phyloP scores from a whole-genome alignment of 371 early-diverging fungal genomes.

The Lichtheimia ramosa region DNA sequence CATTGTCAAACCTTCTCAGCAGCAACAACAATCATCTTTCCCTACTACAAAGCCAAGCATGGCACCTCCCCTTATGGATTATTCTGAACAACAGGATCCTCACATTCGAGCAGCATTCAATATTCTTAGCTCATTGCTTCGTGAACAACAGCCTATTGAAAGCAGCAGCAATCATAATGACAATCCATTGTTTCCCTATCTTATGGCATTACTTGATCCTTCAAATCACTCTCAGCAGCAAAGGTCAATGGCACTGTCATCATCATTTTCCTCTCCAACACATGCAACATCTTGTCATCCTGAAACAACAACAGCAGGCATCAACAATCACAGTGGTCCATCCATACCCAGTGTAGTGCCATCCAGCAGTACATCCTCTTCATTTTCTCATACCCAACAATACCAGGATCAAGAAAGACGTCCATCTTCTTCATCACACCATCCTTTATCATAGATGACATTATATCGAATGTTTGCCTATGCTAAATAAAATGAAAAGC shows the following conservation, averaged over 20 bases:
- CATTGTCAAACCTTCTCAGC: constrained; percentile 11
- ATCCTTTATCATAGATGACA: too few relatives aligned
- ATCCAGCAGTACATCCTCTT: background rate
- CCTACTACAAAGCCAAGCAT: too few relatives aligned
- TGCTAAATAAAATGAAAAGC: too few relatives aligned
- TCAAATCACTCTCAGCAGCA: background rate
- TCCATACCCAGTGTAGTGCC: background rate
- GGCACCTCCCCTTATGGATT: too few relatives aligned
- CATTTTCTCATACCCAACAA: background rate
- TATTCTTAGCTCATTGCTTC: constrained; percentile 5
- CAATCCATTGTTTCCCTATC: too few relatives aligned
- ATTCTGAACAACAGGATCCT: background rate
- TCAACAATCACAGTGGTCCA: too few relatives aligned
- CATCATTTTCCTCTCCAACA: background rate
- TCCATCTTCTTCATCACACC: too few relatives aligned
- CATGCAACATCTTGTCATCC: background rate
- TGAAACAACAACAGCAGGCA: background rate
- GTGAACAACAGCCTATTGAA: background rate
- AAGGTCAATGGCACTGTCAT: background rate
- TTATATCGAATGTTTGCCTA: too few relatives aligned
- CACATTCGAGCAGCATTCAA: background rate
- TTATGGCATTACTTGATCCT: too few relatives aligned
- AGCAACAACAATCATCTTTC: background rate
- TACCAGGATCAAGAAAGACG: background rate
- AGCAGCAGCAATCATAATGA: background rate